Base-by-base conservation (phyloP, 177 flowering plant species). In the Tripterygium wilfordii region DNA sequence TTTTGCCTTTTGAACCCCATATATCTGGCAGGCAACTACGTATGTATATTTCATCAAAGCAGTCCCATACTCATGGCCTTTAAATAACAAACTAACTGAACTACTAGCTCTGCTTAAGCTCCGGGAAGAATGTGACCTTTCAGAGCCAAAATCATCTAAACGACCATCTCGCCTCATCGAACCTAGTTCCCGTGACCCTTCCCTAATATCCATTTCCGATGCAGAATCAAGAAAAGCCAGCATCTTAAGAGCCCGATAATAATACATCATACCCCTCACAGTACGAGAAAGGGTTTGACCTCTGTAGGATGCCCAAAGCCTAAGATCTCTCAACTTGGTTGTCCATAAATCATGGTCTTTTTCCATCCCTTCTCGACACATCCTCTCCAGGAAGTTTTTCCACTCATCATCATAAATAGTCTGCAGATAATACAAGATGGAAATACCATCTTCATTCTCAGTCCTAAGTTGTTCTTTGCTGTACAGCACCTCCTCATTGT, bases 241-340 rank as follows among this genome's bases (percentile, higher is more conserved):
- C 84, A 80, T 64, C 57, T 74, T 76, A 28, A 80, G 83, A 36
- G 87, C 87, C 29, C 74, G 71, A 53, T 75, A 75, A 43, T 80
- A 75, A 49, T 80, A 80, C 87, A 76, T 80, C 87, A 80, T 80
- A 52, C 87, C 87, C 57, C 87, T 64, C 16, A 80, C 87, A 2
- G 87, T 80, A 8, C 87, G 79, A 19, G 71, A 12, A 20, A 80
- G 76, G 29, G 87, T 78, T 61, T 80, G 87, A 32, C 87, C 83
- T 63, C 87, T 68, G 52, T 66, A 76, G 10, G 87, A 80, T 21
- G 82, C 87, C 87, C 87, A 80, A 21, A 69, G 81, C 52, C 84
- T 64, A 20, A 80, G 74, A 50, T 81, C 84, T 51, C 72, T 71
- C 53, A 78, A 50, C 70, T 63, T 78, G 4, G 35, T 51, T 7